Base-by-base conservation (phyloP, 352 stramenopile species). In the Phytophthora vignae region DNA sequence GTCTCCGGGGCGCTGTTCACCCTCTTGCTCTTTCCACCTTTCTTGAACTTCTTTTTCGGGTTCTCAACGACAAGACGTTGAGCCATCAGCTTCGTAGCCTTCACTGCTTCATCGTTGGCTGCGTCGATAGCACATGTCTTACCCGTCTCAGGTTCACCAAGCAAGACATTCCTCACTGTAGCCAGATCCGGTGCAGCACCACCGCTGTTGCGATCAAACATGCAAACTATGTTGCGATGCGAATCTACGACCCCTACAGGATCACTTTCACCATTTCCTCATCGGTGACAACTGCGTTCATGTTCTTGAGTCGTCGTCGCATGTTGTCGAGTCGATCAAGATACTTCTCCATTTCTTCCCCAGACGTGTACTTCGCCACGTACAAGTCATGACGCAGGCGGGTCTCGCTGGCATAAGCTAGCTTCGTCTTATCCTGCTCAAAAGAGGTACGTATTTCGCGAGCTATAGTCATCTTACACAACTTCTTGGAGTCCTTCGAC, bases 271-370 rank as follows among this genome's bases (percentile, higher is more conserved):
- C 38, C 50, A 68, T 68, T 33, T 60, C 50, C 6, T 31, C 60
- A 38, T 60, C 38, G 0, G 6, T 8, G 2, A 68, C 27, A 7
- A 22, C 50, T 55, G 38, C 60, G 38, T 60, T 68, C 60, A 68
- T 68, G 29, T 60, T 68, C 14, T n/a, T 22, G 3, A 60, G 22
- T 9, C 46, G 60, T 2, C 25, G 52, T 5, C 60, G 17, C 60
- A 60, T 67, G 3, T 60, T 52, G 9, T 55, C 38, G 12, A 68
- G 36, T n/a, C 40, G 40, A n/a, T 67, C 60, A 9, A 67, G 11
- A 11, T 68, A 68, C 29, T 44, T 68, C 25, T 68, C 38, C 60
- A 68, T 55, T 48, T 44, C 25, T 42, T 60, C 52, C 8, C 60
- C 60, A 3, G 36, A 1, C 7, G 4, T 54, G 21, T 60, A 60